Evolutionary conservation across 139 green algal genomes (phyloP).

Genomic region (Chlorella sp.): DNA sequence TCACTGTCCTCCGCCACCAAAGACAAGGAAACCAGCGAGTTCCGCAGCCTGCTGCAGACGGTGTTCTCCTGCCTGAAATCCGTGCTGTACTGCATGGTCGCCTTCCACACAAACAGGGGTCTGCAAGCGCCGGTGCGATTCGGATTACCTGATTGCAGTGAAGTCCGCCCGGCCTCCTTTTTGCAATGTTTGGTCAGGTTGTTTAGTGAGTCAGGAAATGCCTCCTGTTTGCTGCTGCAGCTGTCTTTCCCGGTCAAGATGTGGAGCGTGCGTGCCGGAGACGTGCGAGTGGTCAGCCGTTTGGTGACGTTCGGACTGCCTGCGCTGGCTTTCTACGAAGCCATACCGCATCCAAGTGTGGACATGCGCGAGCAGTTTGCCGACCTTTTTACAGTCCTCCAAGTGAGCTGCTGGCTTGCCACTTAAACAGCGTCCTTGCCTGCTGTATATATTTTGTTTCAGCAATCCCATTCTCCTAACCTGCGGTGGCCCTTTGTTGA

Average conservation of each 20-base stretch:
- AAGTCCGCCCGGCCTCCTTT: neutral
- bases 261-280: constrained; percentile 30
- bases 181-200: neutral
- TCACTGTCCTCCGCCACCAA: constrained; percentile 47
- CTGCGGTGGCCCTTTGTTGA: no score
- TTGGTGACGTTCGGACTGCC: constrained; percentile 35
- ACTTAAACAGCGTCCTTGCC: neutral
- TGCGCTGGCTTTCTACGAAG: constrained; percentile 12
- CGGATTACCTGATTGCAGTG: neutral
- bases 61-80: constrained; percentile 56
- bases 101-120: constrained; percentile 51
- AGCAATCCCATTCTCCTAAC: no score
- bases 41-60: constrained; percentile 57
- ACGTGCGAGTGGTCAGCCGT: constrained; percentile 39
- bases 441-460: neutral
- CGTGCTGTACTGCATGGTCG: constrained; percentile 39
- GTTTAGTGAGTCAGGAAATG: neutral
- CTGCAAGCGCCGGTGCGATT: constrained; percentile 20
- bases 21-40: constrained; percentile 79
- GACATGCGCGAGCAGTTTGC: constrained; percentile 82
- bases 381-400: constrained; percentile 82
- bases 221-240: neutral
- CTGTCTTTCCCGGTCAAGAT: constrained; percentile 35
- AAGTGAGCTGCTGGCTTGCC: constrained; percentile 10
- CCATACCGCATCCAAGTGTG: constrained; percentile 9